A percentile compares a stretch with the other conserved stretches of the same genome.
These are phyloP conservation scores for Danielia reshetovae DNA, from an alignment of 805 yeast species.

Conservation along the genomic window DNA sequence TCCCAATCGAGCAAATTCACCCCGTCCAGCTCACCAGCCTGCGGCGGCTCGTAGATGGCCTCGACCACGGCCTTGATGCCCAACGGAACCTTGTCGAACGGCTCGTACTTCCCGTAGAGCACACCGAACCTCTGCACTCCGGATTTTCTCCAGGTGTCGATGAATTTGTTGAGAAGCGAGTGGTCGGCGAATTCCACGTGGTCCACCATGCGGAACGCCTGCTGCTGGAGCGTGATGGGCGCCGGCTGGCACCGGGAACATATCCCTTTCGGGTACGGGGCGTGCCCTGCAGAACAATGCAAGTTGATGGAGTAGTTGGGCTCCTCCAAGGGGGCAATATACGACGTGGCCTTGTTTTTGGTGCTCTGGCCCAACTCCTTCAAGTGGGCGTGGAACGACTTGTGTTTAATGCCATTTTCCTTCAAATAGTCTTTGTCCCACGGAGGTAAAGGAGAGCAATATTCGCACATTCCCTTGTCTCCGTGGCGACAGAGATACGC, in stretches of 20 bases:
- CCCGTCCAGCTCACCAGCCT: slow-evolving; percentile 82
- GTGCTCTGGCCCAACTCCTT: slow-evolving; percentile 71
- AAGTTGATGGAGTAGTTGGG: slow-evolving; percentile 63
- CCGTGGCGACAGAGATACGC: slow-evolving; percentile 78
- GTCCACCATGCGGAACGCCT: slow-evolving; percentile 91
- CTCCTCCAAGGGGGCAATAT: slow-evolving; percentile 75
- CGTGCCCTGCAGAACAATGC: slow-evolving; percentile 75
- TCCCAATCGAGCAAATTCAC: slow-evolving; percentile 57
- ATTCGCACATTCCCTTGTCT: slow-evolving; percentile 96
- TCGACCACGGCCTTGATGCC: slow-evolving; percentile 94
- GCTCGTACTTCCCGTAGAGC: slow-evolving; percentile 76
- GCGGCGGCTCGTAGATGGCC: slow-evolving; percentile 92
- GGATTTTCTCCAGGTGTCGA: slow-evolving; percentile 86
- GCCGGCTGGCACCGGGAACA: slow-evolving; percentile 97
- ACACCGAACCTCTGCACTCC: slow-evolving; percentile 87
- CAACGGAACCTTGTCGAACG: slow-evolving; percentile 78
- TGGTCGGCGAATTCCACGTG: slow-evolving; percentile 88
- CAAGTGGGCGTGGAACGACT: slow-evolving; percentile 80
- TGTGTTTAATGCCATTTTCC: slow-evolving; percentile 77
- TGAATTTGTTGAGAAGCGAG: slow-evolving; percentile 70
- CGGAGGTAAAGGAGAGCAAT: slow-evolving; percentile 93
- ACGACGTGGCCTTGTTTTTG: slow-evolving; percentile 52
- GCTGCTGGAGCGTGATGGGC: slow-evolving; percentile 88
- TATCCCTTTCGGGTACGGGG: slow-evolving; percentile 92
- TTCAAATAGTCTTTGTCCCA: slow-evolving; percentile 80